Evolutionary conservation across 176 grass and related monocot species (phyloP), one percentile per base, ranked within the genome.

Genomic region (Elymus sibiricus): DNA sequence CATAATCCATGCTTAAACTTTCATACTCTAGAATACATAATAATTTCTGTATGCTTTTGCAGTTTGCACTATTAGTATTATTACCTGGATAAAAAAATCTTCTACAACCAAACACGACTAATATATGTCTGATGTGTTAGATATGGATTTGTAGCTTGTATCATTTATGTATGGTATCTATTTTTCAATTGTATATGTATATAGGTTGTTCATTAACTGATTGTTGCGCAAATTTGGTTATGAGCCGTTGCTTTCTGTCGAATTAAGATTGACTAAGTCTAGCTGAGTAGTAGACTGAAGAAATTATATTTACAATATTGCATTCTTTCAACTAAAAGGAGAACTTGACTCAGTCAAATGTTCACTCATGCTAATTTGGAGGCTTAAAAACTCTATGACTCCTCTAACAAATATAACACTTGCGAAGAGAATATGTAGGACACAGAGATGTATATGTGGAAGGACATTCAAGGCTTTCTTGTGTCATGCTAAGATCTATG

Each of bases 31-130:
- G n/a, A n/a, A n/a, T 76, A 11, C 31, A 76, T 39, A 67, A 87
- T 75, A 74, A 24, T 31, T 76, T 81, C 31, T 82, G 5, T 3
- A 43, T 65, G 58, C 9, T 81, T 87, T 76, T 22, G 32, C 63
- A 82, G 32, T 32, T 32, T 32, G 32, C 32, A 32, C 32, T 32
- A 32, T 32, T 32, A 32, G 32, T 32, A 32, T 32, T 2, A 32
- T 32, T 32, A 2, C 4, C 32, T 32, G 32, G 4, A 32, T 32
- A 32, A 32, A 32, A 70, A 12, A 4, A 35, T 62, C 3, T 78
- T 15, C 29, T 72, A 37, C 77, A 29, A 51, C 17, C 16, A 74
- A 65, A 74, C 32, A 19, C 74, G 25, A 44, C 11, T 69, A 64
- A 76, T 76, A 34, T 40, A 24, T 78, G 17, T 32, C 13, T 61